These are phyloP conservation scores for Skeletonema grethae DNA, from an alignment of 108 stramenopile species.

Conservation along the genomic window DNA sequence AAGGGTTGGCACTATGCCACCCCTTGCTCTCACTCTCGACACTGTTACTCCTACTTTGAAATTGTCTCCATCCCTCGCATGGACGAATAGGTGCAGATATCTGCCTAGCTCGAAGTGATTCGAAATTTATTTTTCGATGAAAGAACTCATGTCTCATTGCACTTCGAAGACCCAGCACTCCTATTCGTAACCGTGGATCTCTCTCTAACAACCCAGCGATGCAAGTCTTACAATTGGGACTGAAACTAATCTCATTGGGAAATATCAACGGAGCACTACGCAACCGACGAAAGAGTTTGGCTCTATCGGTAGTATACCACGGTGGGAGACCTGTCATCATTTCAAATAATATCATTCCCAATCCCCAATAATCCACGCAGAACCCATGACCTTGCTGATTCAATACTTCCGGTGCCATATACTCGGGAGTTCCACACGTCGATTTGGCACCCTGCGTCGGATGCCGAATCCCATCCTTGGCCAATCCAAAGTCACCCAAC, in stretches of 20 bases:
- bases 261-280: slow-evolving; percentile 81
- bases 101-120: slow-evolving; percentile 68
- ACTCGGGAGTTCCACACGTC: slow-evolving; percentile 98
- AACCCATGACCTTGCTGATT: slow-evolving; percentile 83
- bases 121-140: slow-evolving; percentile 75
- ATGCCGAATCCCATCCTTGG: slow-evolving; percentile 82
- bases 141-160: slow-evolving; percentile 89
- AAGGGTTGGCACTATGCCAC: slow-evolving; percentile 36
- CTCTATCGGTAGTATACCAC: slow-evolving; percentile 97
- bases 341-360: slow-evolving; percentile 96
- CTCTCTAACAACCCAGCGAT: slow-evolving; percentile 78
- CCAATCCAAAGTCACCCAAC: slow-evolving; percentile 91
- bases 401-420: slow-evolving; percentile 97
- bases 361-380: slow-evolving; percentile 94
- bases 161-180: slow-evolving; percentile 74
- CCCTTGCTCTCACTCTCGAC: slow-evolving; percentile 10
- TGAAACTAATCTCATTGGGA: slow-evolving; percentile 71
- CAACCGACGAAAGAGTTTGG: slow-evolving; percentile 92
- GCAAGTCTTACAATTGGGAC: slow-evolving; percentile 56
- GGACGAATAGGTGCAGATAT: slow-evolving; percentile 85
- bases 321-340: slow-evolving; percentile 98
- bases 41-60: slow-evolving; percentile 40
- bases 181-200: slow-evolving; percentile 71
- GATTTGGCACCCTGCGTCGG: slow-evolving; percentile 88
- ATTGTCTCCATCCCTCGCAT: slow-evolving; percentile 88